phyloP scores from a whole-genome alignment of 768 basidiomycete genomes.

The Boletus vermiculosoides region DNA sequence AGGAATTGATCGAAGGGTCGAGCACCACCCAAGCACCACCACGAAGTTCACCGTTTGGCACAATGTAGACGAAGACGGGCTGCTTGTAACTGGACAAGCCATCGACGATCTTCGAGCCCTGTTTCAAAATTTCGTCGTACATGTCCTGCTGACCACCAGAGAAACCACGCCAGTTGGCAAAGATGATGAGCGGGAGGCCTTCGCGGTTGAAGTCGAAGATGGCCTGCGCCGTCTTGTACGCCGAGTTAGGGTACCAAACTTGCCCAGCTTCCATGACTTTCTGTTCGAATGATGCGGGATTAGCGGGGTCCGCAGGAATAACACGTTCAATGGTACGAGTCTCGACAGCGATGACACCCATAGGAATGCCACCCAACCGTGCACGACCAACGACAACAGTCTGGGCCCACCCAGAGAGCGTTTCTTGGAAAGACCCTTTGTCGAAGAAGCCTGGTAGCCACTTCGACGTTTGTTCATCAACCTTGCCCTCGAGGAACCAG shows the following conservation, averaged over 20 bases:
- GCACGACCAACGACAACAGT: slow-evolving; percentile 97
- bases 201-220: slow-evolving; percentile 99
- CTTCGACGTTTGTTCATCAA: slow-evolving; percentile 72
- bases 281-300: slow-evolving; percentile 94
- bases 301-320: slow-evolving; percentile 97
- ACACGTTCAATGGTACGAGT: slow-evolving; percentile 96
- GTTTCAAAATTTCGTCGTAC: slow-evolving; percentile 97
- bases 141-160: slow-evolving; percentile 99
- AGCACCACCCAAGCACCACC: slow-evolving; percentile 99
- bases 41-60: slow-evolving; percentile 97
- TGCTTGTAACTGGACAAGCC: slow-evolving; percentile 96
- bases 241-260: slow-evolving; percentile 99
- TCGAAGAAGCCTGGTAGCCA: slow-evolving; percentile 96
- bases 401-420: slow-evolving; percentile 98
- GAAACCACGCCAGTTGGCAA: slow-evolving; percentile 99
- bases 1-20: slow-evolving; percentile 94
- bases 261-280: slow-evolving; percentile 99
- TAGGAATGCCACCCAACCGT: slow-evolving; percentile 93
- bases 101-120: slow-evolving; percentile 98
- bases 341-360: slow-evolving; percentile 97
- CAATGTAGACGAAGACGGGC: slow-evolving; percentile 97
- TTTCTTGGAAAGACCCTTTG: slow-evolving; percentile 97
- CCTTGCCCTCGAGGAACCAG: slow-evolving; percentile 96
- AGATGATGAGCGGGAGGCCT: slow-evolving; percentile 94
- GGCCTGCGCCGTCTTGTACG: slow-evolving; percentile 98